Base-by-base conservation (phyloP, 1,284 basidiomycete genomes). In the Chalciporus piperatoides region DNA sequence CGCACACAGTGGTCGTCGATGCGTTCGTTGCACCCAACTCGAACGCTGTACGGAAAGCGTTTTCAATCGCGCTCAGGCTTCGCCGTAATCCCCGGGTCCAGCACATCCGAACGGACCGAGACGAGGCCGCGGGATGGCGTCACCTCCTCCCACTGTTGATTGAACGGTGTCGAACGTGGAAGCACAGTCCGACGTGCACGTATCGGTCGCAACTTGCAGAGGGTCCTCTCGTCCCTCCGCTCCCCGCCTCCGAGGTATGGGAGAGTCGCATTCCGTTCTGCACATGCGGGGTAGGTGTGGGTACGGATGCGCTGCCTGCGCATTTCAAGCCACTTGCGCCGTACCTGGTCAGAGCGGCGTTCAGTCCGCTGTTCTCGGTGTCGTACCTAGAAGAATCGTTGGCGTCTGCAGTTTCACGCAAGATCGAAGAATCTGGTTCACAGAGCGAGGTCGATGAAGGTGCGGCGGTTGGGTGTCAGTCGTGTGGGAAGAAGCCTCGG, bases 101-200 rank as follows among this genome's bases (percentile, higher is more conserved):
- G 23, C 25, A 14, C 38, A 46, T 52, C 6, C 10, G 6, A 11
- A 62, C 59, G 0, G 59, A 47, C 3, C 39, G 48, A 7, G 53
- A 66, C 8, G 75, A 75, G 48, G 58, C 68, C 8, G 46, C 46
- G 6, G 67, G 67, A 1, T 82, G 78, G 80, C 73, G 71, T 52
- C 64, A 71, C 41, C 61, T 80, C 9, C 59, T 82, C 0, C 77
- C 77, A 6, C 68, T 66, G 5, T 54, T 78, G 38, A 72, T 66
- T 1, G 80, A 82, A 55, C 72, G 79, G 2, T 80, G 77, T 54
- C 71, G 81, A 15, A 68, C 65, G 2, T 81, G 79, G 79, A 53
- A 59, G 2, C 80, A 82, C 59, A 63, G 56, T 6, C 7, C 55
- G 8, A 64, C 61, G 17, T 82, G 80, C 62, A 65, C 69, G 48